Conservation (phyloP, 306 rosid genomes). For the Acmispon strigosus region DNA sequence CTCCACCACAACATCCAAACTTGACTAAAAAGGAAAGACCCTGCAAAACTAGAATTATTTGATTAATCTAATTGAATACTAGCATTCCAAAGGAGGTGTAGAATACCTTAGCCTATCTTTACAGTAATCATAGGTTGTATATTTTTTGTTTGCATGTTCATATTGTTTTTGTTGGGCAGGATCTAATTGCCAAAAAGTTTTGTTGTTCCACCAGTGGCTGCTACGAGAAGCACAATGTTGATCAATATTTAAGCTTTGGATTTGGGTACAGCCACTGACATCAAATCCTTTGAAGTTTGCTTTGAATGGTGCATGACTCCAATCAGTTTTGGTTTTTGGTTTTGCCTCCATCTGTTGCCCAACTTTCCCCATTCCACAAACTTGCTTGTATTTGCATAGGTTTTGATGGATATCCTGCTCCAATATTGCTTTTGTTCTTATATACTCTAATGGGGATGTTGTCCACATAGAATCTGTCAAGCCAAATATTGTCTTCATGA, state of each 20-base stretch:
- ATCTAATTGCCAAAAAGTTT: slow-evolving; percentile 28
- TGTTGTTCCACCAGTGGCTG: slow-evolving; percentile 41
- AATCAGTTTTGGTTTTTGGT: slow-evolving; percentile 34
- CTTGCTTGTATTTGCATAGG: slow-evolving; percentile 42
- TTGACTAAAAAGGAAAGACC: too few relatives aligned
- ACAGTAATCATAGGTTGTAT: slow-evolving; percentile 44
- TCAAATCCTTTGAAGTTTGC: slow-evolving; percentile 42
- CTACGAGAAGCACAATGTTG: slow-evolving; percentile 24
- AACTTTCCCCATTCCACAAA: slow-evolving; percentile 48
- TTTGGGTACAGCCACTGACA: slow-evolving; percentile 33
- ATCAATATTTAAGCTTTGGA: not conserved
- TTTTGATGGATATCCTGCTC: slow-evolving; percentile 31
- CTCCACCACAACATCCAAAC: too few relatives aligned
- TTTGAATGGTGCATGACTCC: slow-evolving; percentile 48
- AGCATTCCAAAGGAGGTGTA: slow-evolving; percentile 48
- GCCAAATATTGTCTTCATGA: not conserved
- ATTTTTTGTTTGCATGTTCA: slow-evolving; percentile 22
- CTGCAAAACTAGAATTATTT: too few relatives aligned
- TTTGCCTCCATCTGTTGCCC: slow-evolving; percentile 62
- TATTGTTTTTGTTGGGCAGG: not conserved
- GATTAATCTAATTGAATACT: not conserved
- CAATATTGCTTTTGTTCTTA: slow-evolving; percentile 28
- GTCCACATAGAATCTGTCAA: slow-evolving; percentile 46
- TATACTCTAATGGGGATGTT: slow-evolving; percentile 41
- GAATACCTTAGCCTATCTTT: slow-evolving; percentile 27